These are phyloP conservation scores for Coemansia sp. DNA, from an alignment of 192 early-diverging fungal genomes.

Conservation along the genomic window DNA sequence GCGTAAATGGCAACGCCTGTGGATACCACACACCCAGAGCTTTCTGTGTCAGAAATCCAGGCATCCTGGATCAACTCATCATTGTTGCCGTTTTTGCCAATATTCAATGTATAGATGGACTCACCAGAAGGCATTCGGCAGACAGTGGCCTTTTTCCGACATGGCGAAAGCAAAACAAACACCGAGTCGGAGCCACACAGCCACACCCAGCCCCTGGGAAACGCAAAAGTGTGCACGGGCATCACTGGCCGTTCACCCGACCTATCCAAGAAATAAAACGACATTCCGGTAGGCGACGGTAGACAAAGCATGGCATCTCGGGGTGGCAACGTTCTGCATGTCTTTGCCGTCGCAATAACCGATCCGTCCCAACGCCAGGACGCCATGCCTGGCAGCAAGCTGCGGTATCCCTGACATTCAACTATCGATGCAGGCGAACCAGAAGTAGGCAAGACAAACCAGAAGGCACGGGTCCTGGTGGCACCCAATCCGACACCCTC, in stretches of 20 bases:
- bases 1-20: constrained; percentile 5
- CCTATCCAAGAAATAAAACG: constrained; percentile 20
- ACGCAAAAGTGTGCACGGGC: constrained; percentile 3
- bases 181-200: constrained; percentile 30
- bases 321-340: constrained; percentile 12
- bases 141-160: constrained; percentile 23
- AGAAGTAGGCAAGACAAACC: constrained; percentile 20
- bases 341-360: constrained; percentile 15
- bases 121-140: constrained; percentile 38
- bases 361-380: constrained; percentile 49
- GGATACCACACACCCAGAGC: constrained; percentile 18
- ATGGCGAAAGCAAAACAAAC: constrained; percentile 30
- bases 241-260: background rate
- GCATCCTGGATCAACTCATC: constrained; percentile 28
- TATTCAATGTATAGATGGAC: constrained; percentile 17
- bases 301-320: constrained; percentile 23
- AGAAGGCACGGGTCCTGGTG: constrained; percentile 19
- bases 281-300: constrained; percentile 23
- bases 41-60: constrained; percentile 16
- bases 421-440: background rate
- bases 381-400: constrained; percentile 4
- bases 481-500: constrained; percentile 19
- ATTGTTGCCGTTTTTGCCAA: background rate
- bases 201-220: constrained; percentile 44
- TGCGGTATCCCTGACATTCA: background rate